Evolutionary conservation across 805 yeast genomes (phyloP).

Genomic region (Candida maesae): DNA sequence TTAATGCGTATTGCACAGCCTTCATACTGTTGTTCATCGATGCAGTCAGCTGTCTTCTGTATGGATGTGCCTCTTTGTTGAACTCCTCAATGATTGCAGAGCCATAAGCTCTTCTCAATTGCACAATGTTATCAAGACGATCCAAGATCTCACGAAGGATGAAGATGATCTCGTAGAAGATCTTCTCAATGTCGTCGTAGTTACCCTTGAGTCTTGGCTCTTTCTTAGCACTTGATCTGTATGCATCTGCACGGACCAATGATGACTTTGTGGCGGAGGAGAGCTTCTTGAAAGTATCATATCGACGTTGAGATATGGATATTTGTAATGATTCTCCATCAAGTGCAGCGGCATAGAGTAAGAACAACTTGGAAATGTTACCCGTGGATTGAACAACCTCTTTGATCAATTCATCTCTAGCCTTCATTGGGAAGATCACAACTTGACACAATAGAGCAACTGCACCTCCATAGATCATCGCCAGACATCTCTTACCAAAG

Average conservation of each 20-base stretch:
- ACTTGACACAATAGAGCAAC: constrained; percentile 44
- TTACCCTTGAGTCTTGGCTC: constrained; percentile 49
- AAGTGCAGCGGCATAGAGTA: constrained; percentile 38
- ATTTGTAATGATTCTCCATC: constrained; percentile 29
- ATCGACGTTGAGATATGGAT: constrained; percentile 30
- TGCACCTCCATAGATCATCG: constrained; percentile 48
- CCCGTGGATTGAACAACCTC: constrained; percentile 40
- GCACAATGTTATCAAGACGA: constrained; percentile 42
- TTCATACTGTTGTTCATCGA: constrained; percentile 36
- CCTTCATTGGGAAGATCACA: constrained; percentile 43
- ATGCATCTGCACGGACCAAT: constrained; percentile 37
- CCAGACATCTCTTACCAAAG: constrained; percentile 47
- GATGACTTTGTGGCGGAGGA: constrained; percentile 38
- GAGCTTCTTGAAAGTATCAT: constrained; percentile 29
- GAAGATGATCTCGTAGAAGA: constrained; percentile 42
- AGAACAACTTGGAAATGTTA: constrained; percentile 36
- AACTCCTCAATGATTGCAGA: constrained; percentile 44
- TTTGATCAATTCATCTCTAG: constrained; percentile 40
- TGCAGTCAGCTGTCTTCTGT: constrained; percentile 43
- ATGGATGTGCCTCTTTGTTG: constrained; percentile 36
- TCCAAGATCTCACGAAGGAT: constrained; percentile 44
- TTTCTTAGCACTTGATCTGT: constrained; percentile 36
- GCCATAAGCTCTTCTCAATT: constrained; percentile 40
- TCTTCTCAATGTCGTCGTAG: constrained; percentile 35
- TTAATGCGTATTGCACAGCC: constrained; percentile 41